Evolutionary conservation across 345 rosid species (phyloP).

Genomic region (Brassica rapa): DNA sequence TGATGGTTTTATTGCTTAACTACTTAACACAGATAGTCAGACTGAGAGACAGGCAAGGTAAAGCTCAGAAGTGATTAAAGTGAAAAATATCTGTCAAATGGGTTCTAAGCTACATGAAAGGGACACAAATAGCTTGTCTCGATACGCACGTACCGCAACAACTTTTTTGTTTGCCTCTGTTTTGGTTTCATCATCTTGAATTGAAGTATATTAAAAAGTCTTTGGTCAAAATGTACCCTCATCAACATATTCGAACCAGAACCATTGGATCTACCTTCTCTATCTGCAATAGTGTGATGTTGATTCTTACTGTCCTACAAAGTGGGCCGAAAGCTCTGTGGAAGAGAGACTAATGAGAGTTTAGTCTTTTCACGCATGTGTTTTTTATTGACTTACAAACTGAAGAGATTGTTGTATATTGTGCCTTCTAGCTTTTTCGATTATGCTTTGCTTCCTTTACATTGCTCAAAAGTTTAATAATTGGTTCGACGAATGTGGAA

Average conservation of each 20-base stretch:
- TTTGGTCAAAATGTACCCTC: slow-evolving; percentile 26
- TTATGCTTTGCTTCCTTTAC: slow-evolving; percentile 11
- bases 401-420: slow-evolving; percentile 19
- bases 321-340: slow-evolving; percentile 28
- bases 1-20: no score
- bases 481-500: slow-evolving; percentile 37
- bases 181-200: neutral
- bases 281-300: slow-evolving; percentile 32
- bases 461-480: slow-evolving; percentile 32
- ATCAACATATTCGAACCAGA: slow-evolving; percentile 25
- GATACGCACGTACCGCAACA: neutral
- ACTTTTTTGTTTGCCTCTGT: neutral
- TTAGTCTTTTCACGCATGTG: slow-evolving; percentile 57
- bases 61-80: no score
- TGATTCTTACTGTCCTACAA: slow-evolving; percentile 38
- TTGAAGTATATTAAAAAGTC: slow-evolving; percentile 25
- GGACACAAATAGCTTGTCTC: no score
- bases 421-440: neutral
- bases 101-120: no score
- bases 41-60: no score
- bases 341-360: slow-evolving; percentile 44
- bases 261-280: slow-evolving; percentile 21
- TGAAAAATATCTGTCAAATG: no score
- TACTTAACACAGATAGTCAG: no score
- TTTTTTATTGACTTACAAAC: slow-evolving; percentile 32